Base-by-base conservation (phyloP, 2,329 filamentous ascomycete species). In the Trichoderma hamatum region DNA sequence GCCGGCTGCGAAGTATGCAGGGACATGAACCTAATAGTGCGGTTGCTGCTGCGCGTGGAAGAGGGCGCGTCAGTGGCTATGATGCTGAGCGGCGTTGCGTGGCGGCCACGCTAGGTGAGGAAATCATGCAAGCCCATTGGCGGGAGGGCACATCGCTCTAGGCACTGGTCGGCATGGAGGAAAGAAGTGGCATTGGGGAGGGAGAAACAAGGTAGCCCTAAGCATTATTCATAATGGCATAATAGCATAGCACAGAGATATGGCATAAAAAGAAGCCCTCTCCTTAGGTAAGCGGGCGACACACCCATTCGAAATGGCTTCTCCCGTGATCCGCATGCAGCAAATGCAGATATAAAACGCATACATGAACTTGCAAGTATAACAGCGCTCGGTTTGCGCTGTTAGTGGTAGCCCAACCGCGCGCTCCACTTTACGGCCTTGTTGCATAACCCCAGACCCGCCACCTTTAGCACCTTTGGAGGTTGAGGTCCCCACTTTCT, bases 381-480 rank as follows among this genome's bases (percentile, higher is more conserved):
- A 32, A 58, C 63, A 49, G 52, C 63, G 14, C 34, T 14, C n/a
- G 7, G 30, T 39, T 16, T 36, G 34, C 56, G 34, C 56, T 67
- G 63, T 67, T 67, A 59, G 63, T 49, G 52, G 63, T 67, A 54
- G 63, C 63, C 58, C 54, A 56, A 67, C 19, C 34, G 51, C 63
- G 36, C 39, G n/a, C 46, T 67, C 63, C 54, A 46, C 63, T 26
- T 59, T 59, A 43, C 34, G 56, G 61, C 49, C 62, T 66, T 39
- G 49, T 21, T 66, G 59, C 59, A 66, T 66, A 63, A 56, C 67
- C 67, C 67, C 67, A 69, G 67, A 69, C 67, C 67, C 67, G 56
- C 67, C 49, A 28, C 39, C 24, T 39, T 39, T 39, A 39, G 36
- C 36, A 39, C 36, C 52, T 39, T 19, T 49, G 13, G 26, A 56